Percentiles rank a stretch among this genome's conserved stretches.
Conservation (phyloP, 805 yeast species). For the Saccharomycopsis oosterbeekiorum region DNA sequence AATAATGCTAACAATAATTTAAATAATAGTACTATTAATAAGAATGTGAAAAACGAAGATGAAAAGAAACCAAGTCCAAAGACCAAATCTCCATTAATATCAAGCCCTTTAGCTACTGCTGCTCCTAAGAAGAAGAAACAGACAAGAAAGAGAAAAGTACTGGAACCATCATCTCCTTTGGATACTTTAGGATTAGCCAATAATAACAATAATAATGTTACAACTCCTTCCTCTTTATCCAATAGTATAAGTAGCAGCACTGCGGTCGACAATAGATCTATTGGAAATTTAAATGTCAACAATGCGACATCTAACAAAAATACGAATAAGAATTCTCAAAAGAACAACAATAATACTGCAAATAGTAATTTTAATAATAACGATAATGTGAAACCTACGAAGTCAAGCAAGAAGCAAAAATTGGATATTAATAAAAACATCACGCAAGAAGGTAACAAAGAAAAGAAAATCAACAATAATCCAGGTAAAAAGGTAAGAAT, state of each 20-base stretch:
- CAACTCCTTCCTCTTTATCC: not conserved
- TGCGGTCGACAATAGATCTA: constrained; percentile 1
- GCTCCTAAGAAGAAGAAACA: constrained; percentile 22
- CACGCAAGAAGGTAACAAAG: not conserved
- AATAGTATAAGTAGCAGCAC: not conserved
- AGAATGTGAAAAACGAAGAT: constrained; percentile 18
- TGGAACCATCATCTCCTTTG: constrained; percentile 12
- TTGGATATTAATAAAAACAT: not conserved
- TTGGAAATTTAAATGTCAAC: not conserved
- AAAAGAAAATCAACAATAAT: not conserved
- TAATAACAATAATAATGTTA: not conserved
- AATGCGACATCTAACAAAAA: constrained; percentile 10
- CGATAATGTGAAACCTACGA: not conserved
- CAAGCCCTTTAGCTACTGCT: constrained; percentile 13
- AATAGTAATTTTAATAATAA: not conserved
- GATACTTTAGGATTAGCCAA: constrained; percentile 2
- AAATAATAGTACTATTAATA: constrained; percentile 12
- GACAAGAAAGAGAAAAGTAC: constrained; percentile 18
- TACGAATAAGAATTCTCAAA: constrained; percentile 15
- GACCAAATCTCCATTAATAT: constrained; percentile 6
- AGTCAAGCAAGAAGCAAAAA: not conserved
- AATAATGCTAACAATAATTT: not conserved
- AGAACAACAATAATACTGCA: not conserved
- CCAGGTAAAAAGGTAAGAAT: not conserved
- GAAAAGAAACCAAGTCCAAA: constrained; percentile 20